Evolutionary conservation across 225 moss, liverwort and hornwort species (phyloP), one percentile per base, ranked within the genome.

Genomic region (Pseudisothecium myosuroides): DNA sequence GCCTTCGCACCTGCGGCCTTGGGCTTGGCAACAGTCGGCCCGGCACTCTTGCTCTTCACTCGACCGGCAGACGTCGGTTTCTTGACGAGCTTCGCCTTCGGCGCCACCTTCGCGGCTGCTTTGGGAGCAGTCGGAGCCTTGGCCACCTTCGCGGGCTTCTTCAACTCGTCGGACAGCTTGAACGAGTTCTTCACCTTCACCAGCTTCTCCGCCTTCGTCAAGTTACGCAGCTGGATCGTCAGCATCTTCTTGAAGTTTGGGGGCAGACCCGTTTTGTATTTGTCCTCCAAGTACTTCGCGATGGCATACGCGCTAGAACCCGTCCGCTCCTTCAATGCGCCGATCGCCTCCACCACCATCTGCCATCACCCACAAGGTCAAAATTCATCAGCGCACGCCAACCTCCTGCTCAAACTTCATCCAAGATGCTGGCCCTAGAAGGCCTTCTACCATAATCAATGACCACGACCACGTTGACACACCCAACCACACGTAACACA

Each of bases 301-400:
- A 98, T 98, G 7, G 98, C 98, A 20, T 98, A 98, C 59, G 95
- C 93, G 72, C 98, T 98, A 23, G 98, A 98, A 27, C 98, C 98
- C 3, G 98, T 98, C 39, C 96, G 87, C 93, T 98, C 98, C 90
- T 98, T 98, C 89, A 98, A 88, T 17, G 95, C 85, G 37, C 92
- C 93, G 39, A 98, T 98, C 28, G 98, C 96, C 76, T 98, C 98
- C 76, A 91, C 94, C 7, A 96, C 93, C 98, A 98, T 98, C 98
- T 98, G 94, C 55, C 39, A 76, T 17, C 64, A 11, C 6, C 19
- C 76, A 88, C 63, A 90, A 24, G 14, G 3, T 24, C 27, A 75
- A 28, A 26, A 67, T 60, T 50, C 61, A 47, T 56, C 80, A 87
- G 17, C 79, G 8, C 34, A 18, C 26, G 5, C 23, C 49, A 16